Base-by-base conservation (phyloP, 345 rosid genomes). In the Populus euphratica region DNA sequence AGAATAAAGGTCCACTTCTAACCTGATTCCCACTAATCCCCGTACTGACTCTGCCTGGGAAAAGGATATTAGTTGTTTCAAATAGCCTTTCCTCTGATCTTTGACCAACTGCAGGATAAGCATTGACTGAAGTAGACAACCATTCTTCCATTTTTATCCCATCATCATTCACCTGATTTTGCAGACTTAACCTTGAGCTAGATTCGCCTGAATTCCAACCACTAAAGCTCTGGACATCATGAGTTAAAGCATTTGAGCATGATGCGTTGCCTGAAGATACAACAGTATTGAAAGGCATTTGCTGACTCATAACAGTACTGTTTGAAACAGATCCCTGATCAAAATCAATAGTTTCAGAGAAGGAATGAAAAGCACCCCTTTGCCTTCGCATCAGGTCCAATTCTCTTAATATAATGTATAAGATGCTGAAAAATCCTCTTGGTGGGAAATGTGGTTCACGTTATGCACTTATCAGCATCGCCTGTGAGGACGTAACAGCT, bases 181-280 rank as follows among this genome's bases (percentile, higher is more conserved):
- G 87, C 36, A 78, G 49, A 70, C 78, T 82, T 17, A 79, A 76
- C 69, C 86, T 75, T 44, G 91, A 88, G 84, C 91, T 87, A 38
- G 93, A 81, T 78, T 92, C 97, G 52, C 93, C 90, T 23, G 82
- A 83, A 81, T 78, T 90, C 97, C 91, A 89, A 78, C 87, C 84
- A 81, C 83, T 75, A 74, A 82, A 86, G 74, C 72, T 80, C 66
- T 81, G 93, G 80, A 52, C 76, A 73, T 80, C 85, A 77, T 83
- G 86, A 85, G 82, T 68, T 38, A 75, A 76, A 18, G 88, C 77
- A 80, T 82, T 80, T 59, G 76, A 79, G 54, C 86, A 83, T 21
- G 86, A 62, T 43, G 84, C 80, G 69, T 80, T 84, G 52, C 81
- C 81, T 73, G 89, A 86, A 81, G 92, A 68, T 43, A 59, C 85